Evolutionary conservation across 805 yeast genomes (phyloP).

Genomic region (Barnettozyma wickerhamii): DNA sequence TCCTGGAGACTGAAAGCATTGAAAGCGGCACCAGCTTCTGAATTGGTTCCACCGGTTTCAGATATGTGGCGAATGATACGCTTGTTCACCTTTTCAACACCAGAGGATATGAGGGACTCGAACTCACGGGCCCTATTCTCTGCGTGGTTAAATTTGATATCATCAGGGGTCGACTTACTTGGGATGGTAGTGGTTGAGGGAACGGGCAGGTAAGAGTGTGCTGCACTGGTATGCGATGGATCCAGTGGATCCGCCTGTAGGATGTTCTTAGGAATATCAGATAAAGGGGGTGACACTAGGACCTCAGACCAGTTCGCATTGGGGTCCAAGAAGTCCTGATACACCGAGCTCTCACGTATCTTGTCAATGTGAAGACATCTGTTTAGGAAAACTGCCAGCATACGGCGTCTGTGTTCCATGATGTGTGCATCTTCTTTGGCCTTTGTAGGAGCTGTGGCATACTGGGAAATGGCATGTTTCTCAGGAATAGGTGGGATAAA

Average conservation of each 20-base stretch:
- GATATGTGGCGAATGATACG: conserved; percentile 44
- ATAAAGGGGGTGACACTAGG: conserved; percentile 49
- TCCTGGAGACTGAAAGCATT: conserved; percentile 55
- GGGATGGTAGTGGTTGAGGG: conserved; percentile 39
- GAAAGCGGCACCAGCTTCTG: conserved; percentile 68
- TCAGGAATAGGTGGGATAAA: conserved; percentile 94
- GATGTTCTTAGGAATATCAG: conserved; percentile 47
- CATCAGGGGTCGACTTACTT: conserved; percentile 29
- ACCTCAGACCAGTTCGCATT: conserved; percentile 89
- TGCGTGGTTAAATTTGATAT: conserved; percentile 34
- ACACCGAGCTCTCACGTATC: conserved; percentile 58
- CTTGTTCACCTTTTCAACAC: conserved; percentile 55
- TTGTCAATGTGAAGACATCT: conserved; percentile 61
- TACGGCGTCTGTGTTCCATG: conserved; percentile 70
- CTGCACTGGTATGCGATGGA: conserved; percentile 50
- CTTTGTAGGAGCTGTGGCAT: conserved; percentile 38
- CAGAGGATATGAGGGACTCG: conserved; percentile 38
- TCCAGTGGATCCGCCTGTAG: conserved; percentile 58
- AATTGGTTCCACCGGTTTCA: conserved; percentile 56
- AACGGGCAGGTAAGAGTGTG: conserved; percentile 59
- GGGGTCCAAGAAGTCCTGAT: conserved; percentile 80
- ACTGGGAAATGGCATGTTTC: conserved; percentile 56
- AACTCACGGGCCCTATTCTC: conserved; percentile 43
- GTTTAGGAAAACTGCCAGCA: conserved; percentile 75
- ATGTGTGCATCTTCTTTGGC: conserved; percentile 39